Base-by-base conservation (phyloP, 2,329 filamentous ascomycete species). In the Coniochaeta sp. region DNA sequence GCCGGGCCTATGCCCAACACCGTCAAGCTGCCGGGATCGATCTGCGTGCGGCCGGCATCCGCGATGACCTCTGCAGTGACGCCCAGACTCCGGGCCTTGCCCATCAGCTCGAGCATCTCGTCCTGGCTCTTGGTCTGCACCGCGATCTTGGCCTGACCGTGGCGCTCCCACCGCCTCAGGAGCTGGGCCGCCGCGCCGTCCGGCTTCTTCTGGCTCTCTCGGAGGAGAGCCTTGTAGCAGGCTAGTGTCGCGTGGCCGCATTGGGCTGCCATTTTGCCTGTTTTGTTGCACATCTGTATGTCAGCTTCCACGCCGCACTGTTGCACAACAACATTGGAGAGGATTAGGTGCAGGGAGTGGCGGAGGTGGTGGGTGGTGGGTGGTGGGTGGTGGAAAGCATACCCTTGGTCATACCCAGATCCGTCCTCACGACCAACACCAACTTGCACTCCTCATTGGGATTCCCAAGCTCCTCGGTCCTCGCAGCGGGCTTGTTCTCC, bases 341-440 rank as follows among this genome's bases (percentile, higher is more conserved):
- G n/a, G n/a, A n/a, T n/a, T n/a, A n/a, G n/a, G n/a, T n/a, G n/a
- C n/a, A n/a, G n/a, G n/a, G n/a, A n/a, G n/a, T n/a, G n/a, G n/a
- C n/a, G n/a, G n/a, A 8, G 22, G 26, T 3, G 28, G 55, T 40
- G 4, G 5, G 14, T 38, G 50, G 22, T 32, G 26, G 34, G 4
- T 26, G 7, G 22, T 9, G 10, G 42, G 36, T 30, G 28, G 36
- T 3, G 17, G 52, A 36, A 3, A 9, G n/a, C 79, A 47, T 79
- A 95, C 93, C 93, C 78, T 96, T 98, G 10, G 90, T 95, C 95
- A 99, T 99, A 68, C 93, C 93, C 68, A 99, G 75, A 77, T 99
- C 95, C 19, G 91, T 96, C 71, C 95, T 80, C 59, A 98, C 93
- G 4, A 96, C 91, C 36, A 99, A 79, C 16, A 97, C 91, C 61